These are phyloP conservation scores for Rosellinia necatrix DNA, from an alignment of 2,329 filamentous ascomycete genomes.

Conservation along the genomic window DNA sequence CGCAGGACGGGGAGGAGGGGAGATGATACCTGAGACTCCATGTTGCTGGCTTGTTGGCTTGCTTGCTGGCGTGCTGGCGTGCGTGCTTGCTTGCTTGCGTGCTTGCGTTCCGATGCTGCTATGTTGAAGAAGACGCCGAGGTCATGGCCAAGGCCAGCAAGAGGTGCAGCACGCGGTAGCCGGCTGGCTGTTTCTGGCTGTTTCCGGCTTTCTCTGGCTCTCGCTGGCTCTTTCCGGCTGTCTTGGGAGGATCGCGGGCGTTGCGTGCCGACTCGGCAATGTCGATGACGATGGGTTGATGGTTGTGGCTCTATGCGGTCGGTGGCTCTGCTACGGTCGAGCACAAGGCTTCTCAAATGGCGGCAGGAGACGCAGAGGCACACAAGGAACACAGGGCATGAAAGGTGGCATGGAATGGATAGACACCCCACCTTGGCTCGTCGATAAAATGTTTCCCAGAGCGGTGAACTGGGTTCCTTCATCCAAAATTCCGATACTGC, in stretches of 20 bases:
- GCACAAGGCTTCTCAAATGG: slow-evolving; percentile 19
- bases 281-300: background rate
- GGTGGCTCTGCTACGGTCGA: background rate
- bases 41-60: slow-evolving; percentile 42
- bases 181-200: background rate
- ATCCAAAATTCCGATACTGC: slow-evolving; percentile 22
- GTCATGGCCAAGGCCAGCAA: slow-evolving; percentile 30
- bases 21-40: slow-evolving; percentile 53
- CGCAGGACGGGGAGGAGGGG: slow-evolving; percentile 13
- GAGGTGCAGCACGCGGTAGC: slow-evolving; percentile 15
- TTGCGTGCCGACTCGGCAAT: slow-evolving; percentile 3
- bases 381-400: slow-evolving; percentile 2
- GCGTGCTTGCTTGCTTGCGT: slow-evolving; percentile 41
- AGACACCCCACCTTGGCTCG: slow-evolving; percentile 24
- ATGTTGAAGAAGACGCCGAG: slow-evolving; percentile 35
- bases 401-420: slow-evolving; percentile 26
- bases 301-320: background rate
- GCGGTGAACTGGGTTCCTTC: slow-evolving; percentile 24
- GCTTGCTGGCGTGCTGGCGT: no score
- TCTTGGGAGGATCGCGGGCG: no score
- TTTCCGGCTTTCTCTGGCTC: no score
- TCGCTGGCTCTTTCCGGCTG: no score
- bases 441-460: slow-evolving; percentile 26
- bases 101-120: slow-evolving; percentile 35
- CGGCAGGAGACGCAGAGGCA: slow-evolving; percentile 19